Base-by-base conservation (phyloP, 192 early-diverging fungal genomes). In the Linderina pennispora region DNA sequence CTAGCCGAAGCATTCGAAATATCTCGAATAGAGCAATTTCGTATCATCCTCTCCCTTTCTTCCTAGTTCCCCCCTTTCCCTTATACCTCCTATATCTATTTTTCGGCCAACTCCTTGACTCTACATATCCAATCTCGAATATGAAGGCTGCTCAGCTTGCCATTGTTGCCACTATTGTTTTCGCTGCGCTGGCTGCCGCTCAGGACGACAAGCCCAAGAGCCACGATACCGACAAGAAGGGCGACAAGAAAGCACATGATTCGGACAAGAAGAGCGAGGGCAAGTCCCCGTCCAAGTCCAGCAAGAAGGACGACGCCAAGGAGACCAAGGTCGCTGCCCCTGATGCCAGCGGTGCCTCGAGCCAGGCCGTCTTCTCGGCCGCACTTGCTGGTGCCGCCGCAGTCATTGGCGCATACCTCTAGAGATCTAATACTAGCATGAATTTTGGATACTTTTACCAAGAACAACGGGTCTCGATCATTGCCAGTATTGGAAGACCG, bases 91-190 rank as follows among this genome's bases (percentile, higher is more conserved):
- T n/a, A n/a, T n/a, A n/a, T n/a, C n/a, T n/a, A n/a, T n/a, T n/a
- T n/a, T n/a, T n/a, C n/a, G n/a, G n/a, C n/a, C n/a, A n/a, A n/a
- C n/a, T n/a, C n/a, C n/a, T n/a, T n/a, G n/a, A n/a, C n/a, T n/a
- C n/a, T n/a, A n/a, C n/a, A n/a, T n/a, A n/a, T n/a, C n/a, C n/a
- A n/a, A n/a, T n/a, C n/a, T n/a, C n/a, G n/a, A n/a, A n/a, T 11
- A 70, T 70, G 66, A 70, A 70, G 51, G 34, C 66, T 28, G 21
- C 37, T 36, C 59, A 58, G 43, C 58, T 70, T 51, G 51, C 24
- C 16, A 24, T 48, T 53, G 56, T 50, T n/a, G 43, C 51, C 16
- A 40, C 59, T 19, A 34, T 43, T 25, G 55, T 48, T 9, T 40
- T 70, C 50, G 55, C 46, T 34, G 60, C 50, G 22, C 47, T 63